Evolutionary conservation across 1,139 yeast genomes (phyloP).

Genomic region (Geotrichum aggregatum): DNA sequence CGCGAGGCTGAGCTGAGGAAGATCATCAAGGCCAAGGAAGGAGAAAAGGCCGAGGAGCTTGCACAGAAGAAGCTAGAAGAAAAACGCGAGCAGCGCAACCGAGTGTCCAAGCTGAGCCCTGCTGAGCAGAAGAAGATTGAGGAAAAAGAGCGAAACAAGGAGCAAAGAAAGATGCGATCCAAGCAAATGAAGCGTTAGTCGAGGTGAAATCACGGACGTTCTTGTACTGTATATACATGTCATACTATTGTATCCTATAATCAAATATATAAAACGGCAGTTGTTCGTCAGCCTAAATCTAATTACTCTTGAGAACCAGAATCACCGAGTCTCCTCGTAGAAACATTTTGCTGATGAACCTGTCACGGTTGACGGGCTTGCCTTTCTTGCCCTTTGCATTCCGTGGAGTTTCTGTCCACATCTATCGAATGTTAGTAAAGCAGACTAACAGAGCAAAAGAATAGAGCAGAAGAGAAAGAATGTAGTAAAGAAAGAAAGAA

Average conservation of each 20-base stretch:
- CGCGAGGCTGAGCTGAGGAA: constrained; percentile 68
- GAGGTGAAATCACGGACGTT: background rate
- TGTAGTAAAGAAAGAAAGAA: background rate
- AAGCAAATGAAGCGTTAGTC: constrained; percentile 40
- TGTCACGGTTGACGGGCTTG: constrained; percentile 66
- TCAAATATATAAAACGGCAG: no score
- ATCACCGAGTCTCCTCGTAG: constrained; percentile 94
- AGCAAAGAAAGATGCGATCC: constrained; percentile 48
- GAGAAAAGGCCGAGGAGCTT: constrained; percentile 59
- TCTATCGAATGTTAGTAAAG: constrained; percentile 25
- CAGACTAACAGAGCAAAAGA: no score
- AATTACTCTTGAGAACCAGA: constrained; percentile 50
- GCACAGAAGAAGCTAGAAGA: constrained; percentile 67
- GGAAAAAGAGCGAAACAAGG: constrained; percentile 62
- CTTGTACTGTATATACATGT: no score
- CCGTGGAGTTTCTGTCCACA: constrained; percentile 74
- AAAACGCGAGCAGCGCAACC: constrained; percentile 55
- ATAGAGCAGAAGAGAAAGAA: background rate
- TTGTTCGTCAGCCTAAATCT: no score
- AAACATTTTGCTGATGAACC: constrained; percentile 86
- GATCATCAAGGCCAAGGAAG: constrained; percentile 57
- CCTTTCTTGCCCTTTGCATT: constrained; percentile 68
- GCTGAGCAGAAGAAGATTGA: constrained; percentile 63
- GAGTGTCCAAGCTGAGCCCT: constrained; percentile 54
- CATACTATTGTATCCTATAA: no score